phyloP scores from a whole-genome alignment of 169 alveolate species.

The Plasmodium adleri region DNA sequence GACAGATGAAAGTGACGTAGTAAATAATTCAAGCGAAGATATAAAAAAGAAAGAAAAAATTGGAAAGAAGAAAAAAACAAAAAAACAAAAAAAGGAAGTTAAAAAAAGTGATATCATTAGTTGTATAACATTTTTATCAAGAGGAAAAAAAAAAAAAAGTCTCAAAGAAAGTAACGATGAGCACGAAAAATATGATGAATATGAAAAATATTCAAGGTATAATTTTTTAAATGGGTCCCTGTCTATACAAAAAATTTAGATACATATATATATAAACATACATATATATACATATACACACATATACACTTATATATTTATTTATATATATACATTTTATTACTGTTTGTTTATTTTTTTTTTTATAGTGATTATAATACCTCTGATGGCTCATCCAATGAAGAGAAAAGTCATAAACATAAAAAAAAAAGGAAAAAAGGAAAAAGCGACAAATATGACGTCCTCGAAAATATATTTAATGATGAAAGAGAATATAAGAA shows the following conservation, averaged over 20 bases:
- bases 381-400: neutral
- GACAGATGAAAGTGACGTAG: neutral
- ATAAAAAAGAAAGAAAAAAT: neutral
- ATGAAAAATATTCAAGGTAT: conserved; percentile 13
- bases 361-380: conserved; percentile 1
- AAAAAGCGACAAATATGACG: neutral
- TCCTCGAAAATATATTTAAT: conserved; percentile 9
- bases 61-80: conserved; percentile 13
- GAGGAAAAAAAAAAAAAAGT: conserved; percentile 7
- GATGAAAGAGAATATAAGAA: conserved; percentile 31
- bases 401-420: neutral
- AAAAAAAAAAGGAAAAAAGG: conserved; percentile 6
- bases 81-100: neutral
- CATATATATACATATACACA: neutral
- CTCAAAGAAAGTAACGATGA: neutral
- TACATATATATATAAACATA: neutral
- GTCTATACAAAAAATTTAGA: neutral
- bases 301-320: neutral
- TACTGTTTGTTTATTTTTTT: neutral
- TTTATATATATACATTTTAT: neutral
- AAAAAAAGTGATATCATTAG: conserved; percentile 38
- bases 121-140: conserved; percentile 29
- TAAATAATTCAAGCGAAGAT: neutral
- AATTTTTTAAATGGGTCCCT: too few relatives aligned
- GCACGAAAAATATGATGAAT: neutral